Evolutionary conservation across 345 rosid genomes (phyloP).

Genomic region (Euclidium syriacum): DNA sequence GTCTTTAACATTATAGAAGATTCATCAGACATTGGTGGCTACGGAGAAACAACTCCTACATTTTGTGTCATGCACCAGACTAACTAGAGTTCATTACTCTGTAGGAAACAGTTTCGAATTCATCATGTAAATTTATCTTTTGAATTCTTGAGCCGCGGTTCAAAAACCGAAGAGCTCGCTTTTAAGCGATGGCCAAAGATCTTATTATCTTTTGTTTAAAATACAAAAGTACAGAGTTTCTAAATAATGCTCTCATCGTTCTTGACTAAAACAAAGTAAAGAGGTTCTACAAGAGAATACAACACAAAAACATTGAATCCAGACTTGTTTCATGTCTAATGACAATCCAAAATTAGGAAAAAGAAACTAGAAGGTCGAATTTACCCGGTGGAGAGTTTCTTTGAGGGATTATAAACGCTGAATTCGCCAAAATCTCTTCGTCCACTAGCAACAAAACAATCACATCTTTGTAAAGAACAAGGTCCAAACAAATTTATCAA

Average conservation of each 20-base stretch:
- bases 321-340: neutral
- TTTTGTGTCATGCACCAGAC: slow-evolving; percentile 5
- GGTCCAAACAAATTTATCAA: neutral
- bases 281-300: slow-evolving; percentile 3
- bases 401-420: slow-evolving; percentile 77
- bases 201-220: no score
- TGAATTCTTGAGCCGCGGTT: slow-evolving; percentile 28
- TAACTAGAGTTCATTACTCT: slow-evolving; percentile 1
- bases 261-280: neutral
- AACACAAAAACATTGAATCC: slow-evolving; percentile 3
- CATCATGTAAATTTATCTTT: slow-evolving; percentile 5
- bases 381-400: slow-evolving; percentile 29
- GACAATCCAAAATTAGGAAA: neutral
- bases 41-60: neutral
- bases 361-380: neutral
- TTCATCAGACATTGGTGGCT: slow-evolving; percentile 14
- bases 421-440: slow-evolving; percentile 87
- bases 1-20: slow-evolving; percentile 45
- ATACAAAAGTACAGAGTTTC: no score
- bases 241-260: no score
- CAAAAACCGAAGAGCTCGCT: slow-evolving; percentile 26
- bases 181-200: neutral
- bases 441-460: slow-evolving; percentile 69
- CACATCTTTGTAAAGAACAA: slow-evolving; percentile 44
- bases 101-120: neutral